Evolutionary conservation across 306 rosid genomes (phyloP), one percentile per base, ranked within the genome.

Genomic region (Prunus padus): DNA sequence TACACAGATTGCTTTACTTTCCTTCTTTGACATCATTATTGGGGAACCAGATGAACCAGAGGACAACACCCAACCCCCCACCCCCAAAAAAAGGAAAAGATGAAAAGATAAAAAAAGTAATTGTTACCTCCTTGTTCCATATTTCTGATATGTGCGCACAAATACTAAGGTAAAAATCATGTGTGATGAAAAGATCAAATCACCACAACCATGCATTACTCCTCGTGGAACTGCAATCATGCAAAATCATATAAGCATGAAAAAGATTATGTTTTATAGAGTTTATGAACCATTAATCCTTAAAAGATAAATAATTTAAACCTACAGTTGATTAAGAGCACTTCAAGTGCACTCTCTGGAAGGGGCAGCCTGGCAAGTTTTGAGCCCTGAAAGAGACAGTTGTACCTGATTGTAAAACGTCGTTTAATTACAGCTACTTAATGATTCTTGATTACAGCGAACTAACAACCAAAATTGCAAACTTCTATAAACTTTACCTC

Each of bases 101-200:
- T 9, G 64, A 25, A 50, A 25, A 50, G n/a, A 13, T 16, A 46
- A 9, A 26, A 46, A 9, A 26, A 28, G 52, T 11, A n/a, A 19
- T n/a, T 26, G 16, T 73, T 83, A 87, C 89, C 89, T 79, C 71
- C 28, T 76, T 59, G 85, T 70, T 44, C 88, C 89, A 45, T 79
- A 81, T 50, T 71, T 88, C 55, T 88, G 88, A 83, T 83, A 87
- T 31, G 88, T 82, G 52, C 69, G 83, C 13, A 87, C 83, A 68
- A 82, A 87, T 31, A 84, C 87, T 40, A 84, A 82, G 61, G 85
- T 82, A 55, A 87, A 87, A 63, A 87, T 87, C 88, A 84, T 87
- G 71, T 87, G 87, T 0, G 91, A 87, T 22, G 87, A 87, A 82
- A 87, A 87, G 50, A 87, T 84, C 76, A 84, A 76, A 79, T 87